Percentiles rank a stretch among this genome's conserved stretches.
phyloP scores from a whole-genome alignment of 495 filamentous ascomycete species.

The Hyaloscypha variabilis region DNA sequence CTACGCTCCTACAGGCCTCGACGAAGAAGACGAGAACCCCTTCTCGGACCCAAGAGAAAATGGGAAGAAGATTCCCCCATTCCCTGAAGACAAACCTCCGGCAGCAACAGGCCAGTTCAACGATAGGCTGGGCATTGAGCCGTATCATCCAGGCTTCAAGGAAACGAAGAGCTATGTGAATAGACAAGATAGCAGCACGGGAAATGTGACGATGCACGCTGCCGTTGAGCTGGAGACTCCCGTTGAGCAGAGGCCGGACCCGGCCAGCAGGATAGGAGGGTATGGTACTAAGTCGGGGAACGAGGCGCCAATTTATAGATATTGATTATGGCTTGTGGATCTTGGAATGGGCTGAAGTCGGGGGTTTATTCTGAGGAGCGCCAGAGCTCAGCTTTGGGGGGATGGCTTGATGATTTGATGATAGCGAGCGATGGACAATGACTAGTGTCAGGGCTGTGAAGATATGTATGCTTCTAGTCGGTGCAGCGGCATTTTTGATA shows the following conservation, averaged over 20 bases:
- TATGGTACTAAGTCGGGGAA: conserved; percentile 7
- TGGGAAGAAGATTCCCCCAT: conserved; percentile 33
- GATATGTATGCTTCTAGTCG: conserved; percentile 3
- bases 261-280: background rate
- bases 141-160: conserved; percentile 55
- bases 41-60: conserved; percentile 26
- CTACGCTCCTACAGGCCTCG: conserved; percentile 21
- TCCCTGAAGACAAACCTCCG: conserved; percentile 39
- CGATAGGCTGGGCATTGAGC: conserved; percentile 53
- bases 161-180: conserved; percentile 38
- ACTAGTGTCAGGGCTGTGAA: background rate
- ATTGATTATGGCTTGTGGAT: too few species aligned
- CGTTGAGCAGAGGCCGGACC: conserved; percentile 12
- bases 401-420: background rate
- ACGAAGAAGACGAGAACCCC: conserved; percentile 26
- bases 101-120: conserved; percentile 39
- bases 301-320: conserved; percentile 25
- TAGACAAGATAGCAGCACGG: conserved; percentile 39
- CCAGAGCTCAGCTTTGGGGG: background rate
- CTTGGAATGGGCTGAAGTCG: too few species aligned
- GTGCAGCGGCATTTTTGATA: conserved; percentile 15
- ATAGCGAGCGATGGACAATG: background rate
- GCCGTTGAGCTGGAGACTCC: conserved; percentile 12
- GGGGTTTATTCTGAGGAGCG: too few species aligned
- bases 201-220: conserved; percentile 41